A percentile compares a stretch with the other conserved stretches of the same genome.
phyloP scores from a whole-genome alignment of 495 filamentous ascomycete species.

The Penicillium macrosclerotiorum region DNA sequence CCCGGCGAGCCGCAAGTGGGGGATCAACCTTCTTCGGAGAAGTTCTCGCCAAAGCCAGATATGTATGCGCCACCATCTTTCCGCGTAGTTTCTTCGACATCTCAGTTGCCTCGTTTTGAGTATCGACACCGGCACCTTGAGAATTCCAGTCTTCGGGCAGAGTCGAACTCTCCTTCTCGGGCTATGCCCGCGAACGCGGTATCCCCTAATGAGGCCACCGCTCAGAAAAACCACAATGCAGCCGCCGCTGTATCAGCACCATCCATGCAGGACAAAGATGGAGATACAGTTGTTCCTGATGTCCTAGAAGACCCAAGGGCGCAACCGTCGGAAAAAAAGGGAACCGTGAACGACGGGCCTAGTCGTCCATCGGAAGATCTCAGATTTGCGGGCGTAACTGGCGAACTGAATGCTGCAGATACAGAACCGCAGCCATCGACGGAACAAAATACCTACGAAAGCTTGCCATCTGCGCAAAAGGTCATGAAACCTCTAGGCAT shows the following conservation, averaged over 20 bases:
- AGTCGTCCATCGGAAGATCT: slow-evolving; percentile 14
- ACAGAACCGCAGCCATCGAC: slow-evolving; percentile 3
- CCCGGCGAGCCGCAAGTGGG: too few relatives aligned
- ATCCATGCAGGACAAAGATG: neutral
- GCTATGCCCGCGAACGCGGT: too few relatives aligned
- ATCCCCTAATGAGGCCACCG: too few relatives aligned
- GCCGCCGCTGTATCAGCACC: too few relatives aligned
- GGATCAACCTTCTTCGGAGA: too few relatives aligned
- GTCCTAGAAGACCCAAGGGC: neutral
- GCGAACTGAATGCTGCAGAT: slow-evolving; percentile 3
- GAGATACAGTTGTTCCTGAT: neutral
- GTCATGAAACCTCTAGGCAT: slow-evolving; percentile 24
- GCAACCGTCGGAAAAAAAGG: neutral
- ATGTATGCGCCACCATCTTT: slow-evolving; percentile 23
- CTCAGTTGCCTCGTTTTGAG: slow-evolving; percentile 45
- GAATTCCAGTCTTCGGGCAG: neutral
- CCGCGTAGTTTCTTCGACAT: slow-evolving; percentile 39
- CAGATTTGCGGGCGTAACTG: slow-evolving; percentile 14
- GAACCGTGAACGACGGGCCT: neutral
- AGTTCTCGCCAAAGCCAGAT: neutral
- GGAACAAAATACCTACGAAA: slow-evolving; percentile 29
- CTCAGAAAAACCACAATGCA: too few relatives aligned
- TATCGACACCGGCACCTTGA: slow-evolving; percentile 35
- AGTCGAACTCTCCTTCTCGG: neutral
- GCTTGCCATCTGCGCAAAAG: slow-evolving; percentile 41